Percentiles rank a stretch among this genome's conserved stretches.
These are phyloP conservation scores for Paramyrothecium roridum DNA, from an alignment of 2,329 filamentous ascomycete genomes.

Conservation along the genomic window DNA sequence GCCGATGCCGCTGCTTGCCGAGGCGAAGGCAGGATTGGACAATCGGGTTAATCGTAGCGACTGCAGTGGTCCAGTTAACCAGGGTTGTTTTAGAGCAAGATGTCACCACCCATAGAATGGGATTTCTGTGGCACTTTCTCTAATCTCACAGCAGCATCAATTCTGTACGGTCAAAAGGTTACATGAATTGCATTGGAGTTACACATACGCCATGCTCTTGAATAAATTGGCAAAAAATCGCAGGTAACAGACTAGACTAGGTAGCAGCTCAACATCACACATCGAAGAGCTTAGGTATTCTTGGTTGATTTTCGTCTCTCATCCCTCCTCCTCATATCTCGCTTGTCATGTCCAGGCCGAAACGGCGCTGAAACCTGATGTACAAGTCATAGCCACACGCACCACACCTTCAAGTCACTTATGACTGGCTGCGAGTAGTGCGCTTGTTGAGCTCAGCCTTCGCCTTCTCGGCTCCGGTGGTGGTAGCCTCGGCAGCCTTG, in stretches of 20 bases:
- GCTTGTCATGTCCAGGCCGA: too few species aligned
- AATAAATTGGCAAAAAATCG: background rate
- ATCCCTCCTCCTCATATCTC: background rate
- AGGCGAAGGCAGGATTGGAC: slow-evolving; percentile 2
- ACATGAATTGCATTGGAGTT: background rate
- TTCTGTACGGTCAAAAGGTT: background rate
- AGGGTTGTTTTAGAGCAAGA: too few species aligned
- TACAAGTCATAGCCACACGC: too few species aligned
- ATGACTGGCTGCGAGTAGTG: slow-evolving; percentile 54
- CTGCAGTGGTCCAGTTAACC: too few species aligned
- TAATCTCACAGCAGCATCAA: background rate
- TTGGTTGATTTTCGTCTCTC: background rate
- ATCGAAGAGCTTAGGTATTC: background rate
- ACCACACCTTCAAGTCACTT: slow-evolving; percentile 14
- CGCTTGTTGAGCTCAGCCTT: slow-evolving; percentile 71
- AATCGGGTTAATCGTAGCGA: too few species aligned
- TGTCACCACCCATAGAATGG: too few species aligned
- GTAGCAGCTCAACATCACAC: background rate
- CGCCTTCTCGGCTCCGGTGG: slow-evolving; percentile 66
- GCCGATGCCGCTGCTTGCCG: slow-evolving; percentile 19
- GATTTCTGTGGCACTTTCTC: too few species aligned
- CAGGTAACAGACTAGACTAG: background rate
- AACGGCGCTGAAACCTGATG: too few species aligned
- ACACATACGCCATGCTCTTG: background rate
- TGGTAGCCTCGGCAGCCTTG: slow-evolving; percentile 60